Conservation (phyloP, 805 yeast genomes). For the Vanderwaltozyma polyspora region DNA sequence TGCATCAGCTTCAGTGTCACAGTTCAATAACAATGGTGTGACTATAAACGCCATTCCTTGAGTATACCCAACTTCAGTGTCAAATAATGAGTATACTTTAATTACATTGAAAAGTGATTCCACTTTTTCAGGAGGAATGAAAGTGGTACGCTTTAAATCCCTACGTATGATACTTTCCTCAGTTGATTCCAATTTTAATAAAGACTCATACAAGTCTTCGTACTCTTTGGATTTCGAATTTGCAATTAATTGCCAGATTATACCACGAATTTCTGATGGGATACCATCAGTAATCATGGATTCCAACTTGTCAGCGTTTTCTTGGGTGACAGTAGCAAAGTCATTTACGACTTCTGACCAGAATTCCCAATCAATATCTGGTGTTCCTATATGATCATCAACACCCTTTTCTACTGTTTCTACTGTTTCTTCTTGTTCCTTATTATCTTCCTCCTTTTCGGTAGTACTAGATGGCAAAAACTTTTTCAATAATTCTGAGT, state of each 20-base stretch:
- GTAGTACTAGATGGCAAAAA: constrained; percentile 10
- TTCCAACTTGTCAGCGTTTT: constrained; percentile 49
- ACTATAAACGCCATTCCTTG: constrained; percentile 96
- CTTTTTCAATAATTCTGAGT: constrained; percentile 10
- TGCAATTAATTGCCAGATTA: constrained; percentile 85
- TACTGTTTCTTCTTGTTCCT: constrained; percentile 5
- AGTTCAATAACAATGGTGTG: constrained; percentile 71
- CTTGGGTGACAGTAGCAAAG: constrained; percentile 54
- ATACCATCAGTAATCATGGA: constrained; percentile 62
- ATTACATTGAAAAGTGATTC: constrained; percentile 63
- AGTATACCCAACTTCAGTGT: constrained; percentile 91
- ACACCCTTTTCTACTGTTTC: constrained; percentile 24
- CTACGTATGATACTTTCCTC: constrained; percentile 70
- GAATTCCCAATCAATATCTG: constrained; percentile 58
- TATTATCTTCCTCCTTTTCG: constrained; percentile 12
- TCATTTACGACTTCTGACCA: constrained; percentile 79
- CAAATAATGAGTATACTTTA: constrained; percentile 75
- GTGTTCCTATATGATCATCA: constrained; percentile 3
- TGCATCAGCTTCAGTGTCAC: constrained; percentile 61
- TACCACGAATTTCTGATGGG: constrained; percentile 76
- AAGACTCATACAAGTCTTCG: constrained; percentile 23
- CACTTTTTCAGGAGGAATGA: constrained; percentile 50
- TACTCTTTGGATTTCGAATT: constrained; percentile 55
- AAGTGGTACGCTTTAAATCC: constrained; percentile 78
- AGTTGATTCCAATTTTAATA: constrained; percentile 44